Evolutionary conservation across 1,284 basidiomycete genomes (phyloP), one percentile per base, ranked within the genome.

Genomic region (Melampsora americana): DNA sequence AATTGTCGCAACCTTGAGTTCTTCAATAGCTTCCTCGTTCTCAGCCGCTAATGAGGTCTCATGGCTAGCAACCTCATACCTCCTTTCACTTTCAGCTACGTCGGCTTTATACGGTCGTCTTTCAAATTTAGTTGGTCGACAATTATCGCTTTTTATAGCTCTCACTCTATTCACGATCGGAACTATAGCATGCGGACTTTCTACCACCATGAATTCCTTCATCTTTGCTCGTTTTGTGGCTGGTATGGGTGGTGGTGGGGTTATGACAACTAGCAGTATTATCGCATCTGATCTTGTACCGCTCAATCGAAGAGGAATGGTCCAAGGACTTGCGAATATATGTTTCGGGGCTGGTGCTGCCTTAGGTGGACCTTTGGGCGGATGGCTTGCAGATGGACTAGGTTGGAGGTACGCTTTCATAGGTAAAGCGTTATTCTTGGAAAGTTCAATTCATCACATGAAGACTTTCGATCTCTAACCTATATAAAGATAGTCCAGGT

Each of bases 341-440:
- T 78, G 82, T 46, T 83, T 79, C 59, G 82, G 82, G 1, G 64
- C 81, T 1, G 82, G 82, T 0, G 77, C 78, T 9, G 81, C 80
- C 5, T 77, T 81, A 18, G 82, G 82, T 18, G 82, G 81, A 4
- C 82, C 82, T 9, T 62, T 83, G 14, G 82, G 82, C 3, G 82
- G 82, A 9, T 79, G 80, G 69, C 75, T 82, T 60, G 81, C 82
- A 68, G 82, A 83, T 66, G 79, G 78, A 5, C 61, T 81, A n/a
- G 82, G 82, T 1, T 83, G 82, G 82, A 78, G 81, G 26, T 77
- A 78, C n/a, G 82, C 81, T 2, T 83, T 83, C 76, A 77, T 73
- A 39, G 48, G 71, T 73, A 44, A 42, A 48, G 35, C 7, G 5
- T 28, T 3, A n/a, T 12, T 23, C 20, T 56, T 28, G 18, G 14